Base-by-base conservation (phyloP, 2,329 filamentous ascomycete species). In the Huntiella abstrusa region DNA sequence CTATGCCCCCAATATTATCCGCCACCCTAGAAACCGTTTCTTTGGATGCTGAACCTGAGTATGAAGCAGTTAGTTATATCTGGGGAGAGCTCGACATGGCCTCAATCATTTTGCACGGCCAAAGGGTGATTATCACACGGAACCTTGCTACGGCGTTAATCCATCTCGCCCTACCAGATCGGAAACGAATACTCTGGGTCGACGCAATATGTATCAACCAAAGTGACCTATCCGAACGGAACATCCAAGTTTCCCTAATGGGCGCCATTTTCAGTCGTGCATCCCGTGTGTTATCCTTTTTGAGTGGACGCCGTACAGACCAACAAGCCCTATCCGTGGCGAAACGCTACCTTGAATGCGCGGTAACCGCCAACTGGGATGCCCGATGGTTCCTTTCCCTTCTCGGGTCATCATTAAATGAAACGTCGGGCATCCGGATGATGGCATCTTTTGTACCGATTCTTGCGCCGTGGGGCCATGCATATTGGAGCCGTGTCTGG, bases 191-290 rank as follows among this genome's bases (percentile, higher is more conserved):
- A 8, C 37, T 55, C 6, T 55, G 53, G 53, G 52, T 54, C 11
- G 50, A 53, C 34, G 46, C 48, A 11, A 4, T 53, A n/a, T 51
- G 47, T 41, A 48, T 53, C 34, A 52, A 54, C 38, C 54, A 55
- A 49, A 33, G 28, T 1, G 48, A 54, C 41, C 28, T 46, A 2
- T 28, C 38, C 4, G 54, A 55, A 44, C 49, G 51, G 19, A 51
- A 22, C 28, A 34, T 45, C 8, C 51, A 55, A 48, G 34, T 55
- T 34, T 46, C 47, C 16, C 49, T 54, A 22, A 55, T 54, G 54
- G 48, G 49, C 37, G 47, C 51, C 32, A 54, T 54, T n/a, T 55
- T 53, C 46, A 38, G 44, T 1, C 43, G 46, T 12, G 53, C 53
- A 6, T 40, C 35, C 11, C 37, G 43, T 8, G 53, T 53, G n/a